Conservation (phyloP, 352 stramenopile species). For the Phytophthora agathidicida region DNA sequence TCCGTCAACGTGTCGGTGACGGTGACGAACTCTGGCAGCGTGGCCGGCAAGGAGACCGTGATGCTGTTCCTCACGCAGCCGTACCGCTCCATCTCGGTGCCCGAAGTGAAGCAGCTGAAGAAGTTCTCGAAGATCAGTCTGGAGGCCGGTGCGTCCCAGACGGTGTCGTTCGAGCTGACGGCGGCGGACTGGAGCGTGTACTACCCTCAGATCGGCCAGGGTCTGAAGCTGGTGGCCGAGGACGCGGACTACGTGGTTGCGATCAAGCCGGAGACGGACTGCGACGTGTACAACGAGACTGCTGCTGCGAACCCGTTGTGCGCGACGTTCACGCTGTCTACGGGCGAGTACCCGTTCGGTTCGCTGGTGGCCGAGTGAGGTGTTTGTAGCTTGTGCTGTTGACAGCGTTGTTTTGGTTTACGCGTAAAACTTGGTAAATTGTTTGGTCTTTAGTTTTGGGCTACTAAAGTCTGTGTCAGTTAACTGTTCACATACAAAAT, state of each 20-base stretch:
- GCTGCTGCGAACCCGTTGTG: slow-evolving; percentile 22
- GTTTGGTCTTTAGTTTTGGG: slow-evolving; percentile 1
- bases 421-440: no score
- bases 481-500: no score
- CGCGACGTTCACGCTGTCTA: slow-evolving; percentile 32
- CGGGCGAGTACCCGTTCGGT: slow-evolving; percentile 27
- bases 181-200: slow-evolving; percentile 47
- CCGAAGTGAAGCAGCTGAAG: slow-evolving; percentile 46
- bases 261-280: slow-evolving; percentile 51
- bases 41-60: slow-evolving; percentile 50
- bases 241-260: slow-evolving; percentile 51
- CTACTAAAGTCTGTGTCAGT: no score
- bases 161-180: slow-evolving; percentile 37
- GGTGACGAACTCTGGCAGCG: slow-evolving; percentile 34
- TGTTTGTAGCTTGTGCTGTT: not conserved
- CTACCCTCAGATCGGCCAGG: slow-evolving; percentile 54
- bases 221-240: slow-evolving; percentile 39
- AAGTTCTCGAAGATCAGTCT: slow-evolving; percentile 46
- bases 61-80: slow-evolving; percentile 25
- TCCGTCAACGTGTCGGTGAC: slow-evolving; percentile 33
- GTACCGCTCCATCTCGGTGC: slow-evolving; percentile 31
- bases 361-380: slow-evolving; percentile 21
- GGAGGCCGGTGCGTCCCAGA: slow-evolving; percentile 18
- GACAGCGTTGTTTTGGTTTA: not conserved
- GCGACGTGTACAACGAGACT: slow-evolving; percentile 39